Conservation (phyloP, 768 basidiomycete species). For the Leucocoprinus sp. region DNA sequence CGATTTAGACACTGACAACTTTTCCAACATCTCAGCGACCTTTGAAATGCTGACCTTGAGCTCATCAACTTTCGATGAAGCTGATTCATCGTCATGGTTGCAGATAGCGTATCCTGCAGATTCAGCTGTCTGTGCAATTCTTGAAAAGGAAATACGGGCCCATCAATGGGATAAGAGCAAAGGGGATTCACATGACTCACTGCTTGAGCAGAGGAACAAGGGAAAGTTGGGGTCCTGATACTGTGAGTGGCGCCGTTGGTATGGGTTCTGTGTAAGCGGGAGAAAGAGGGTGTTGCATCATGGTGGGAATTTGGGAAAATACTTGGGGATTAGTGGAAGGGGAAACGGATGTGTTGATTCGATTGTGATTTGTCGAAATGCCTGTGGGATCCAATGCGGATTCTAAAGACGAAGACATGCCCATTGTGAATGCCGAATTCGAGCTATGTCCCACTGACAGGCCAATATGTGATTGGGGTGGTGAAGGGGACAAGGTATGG, state of each 20-base stretch:
- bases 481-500: constrained; percentile 26
- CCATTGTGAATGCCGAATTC: constrained; percentile 29
- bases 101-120: constrained; percentile 46
- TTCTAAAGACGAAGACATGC: constrained; percentile 36
- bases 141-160: constrained; percentile 20
- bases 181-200: constrained; percentile 27
- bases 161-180: not conserved
- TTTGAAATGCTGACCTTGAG: constrained; percentile 45
- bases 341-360: constrained; percentile 30
- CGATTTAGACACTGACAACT: constrained; percentile 10
- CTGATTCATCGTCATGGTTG: constrained; percentile 37
- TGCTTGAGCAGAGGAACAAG: constrained; percentile 41
- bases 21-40: constrained; percentile 46
- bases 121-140: constrained; percentile 54
- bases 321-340: constrained; percentile 18
- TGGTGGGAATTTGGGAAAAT: constrained; percentile 9
- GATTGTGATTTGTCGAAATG: constrained; percentile 26
- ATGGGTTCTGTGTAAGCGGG: constrained; percentile 11
- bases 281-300: constrained; percentile 11
- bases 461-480: constrained; percentile 28
- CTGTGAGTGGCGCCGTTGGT: not conserved
- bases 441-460: constrained; percentile 31
- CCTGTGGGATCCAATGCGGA: constrained; percentile 34
- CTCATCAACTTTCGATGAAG: constrained; percentile 44
- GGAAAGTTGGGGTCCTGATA: constrained; percentile 20